These are phyloP conservation scores for Eucalyptus cloeziana DNA, from an alignment of 345 rosid species.

Conservation along the genomic window DNA sequence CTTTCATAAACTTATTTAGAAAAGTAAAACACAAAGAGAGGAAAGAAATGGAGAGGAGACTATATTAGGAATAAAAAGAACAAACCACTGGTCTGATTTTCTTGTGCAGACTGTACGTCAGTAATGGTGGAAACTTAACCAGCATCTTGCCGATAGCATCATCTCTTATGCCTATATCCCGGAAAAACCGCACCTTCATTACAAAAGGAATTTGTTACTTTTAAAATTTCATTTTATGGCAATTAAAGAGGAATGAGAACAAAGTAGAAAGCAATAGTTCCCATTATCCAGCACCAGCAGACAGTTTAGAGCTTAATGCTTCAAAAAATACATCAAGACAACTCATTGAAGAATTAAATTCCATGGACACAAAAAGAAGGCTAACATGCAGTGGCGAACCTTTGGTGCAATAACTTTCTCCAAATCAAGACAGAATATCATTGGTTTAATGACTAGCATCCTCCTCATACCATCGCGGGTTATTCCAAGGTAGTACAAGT, in stretches of 20 bases:
- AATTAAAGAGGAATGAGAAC: not conserved
- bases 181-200: conserved; percentile 63
- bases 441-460: conserved; percentile 72
- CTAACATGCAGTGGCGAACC: conserved; percentile 14
- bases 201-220: not conserved
- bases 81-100: conserved; percentile 90
- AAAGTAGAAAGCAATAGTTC: not conserved
- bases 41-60: not conserved
- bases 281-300: not conserved
- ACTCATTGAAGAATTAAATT: not conserved
- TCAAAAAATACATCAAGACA: not conserved
- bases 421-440: conserved; percentile 67
- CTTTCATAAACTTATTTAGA: not conserved
- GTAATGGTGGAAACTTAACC: conserved; percentile 73
- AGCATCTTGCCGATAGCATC: conserved; percentile 86
- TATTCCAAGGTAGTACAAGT: conserved; percentile 79
- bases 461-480: conserved; percentile 83
- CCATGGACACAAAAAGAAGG: not conserved
- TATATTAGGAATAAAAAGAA: not conserved
- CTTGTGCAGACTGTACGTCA: conserved; percentile 73
- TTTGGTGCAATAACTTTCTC: conserved; percentile 65
- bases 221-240: not conserved
- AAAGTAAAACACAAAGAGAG: not conserved
- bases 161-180: conserved; percentile 72
- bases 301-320: not conserved